phyloP scores from a whole-genome alignment of 495 filamentous ascomycete species.

The Aspergillus diversus region DNA sequence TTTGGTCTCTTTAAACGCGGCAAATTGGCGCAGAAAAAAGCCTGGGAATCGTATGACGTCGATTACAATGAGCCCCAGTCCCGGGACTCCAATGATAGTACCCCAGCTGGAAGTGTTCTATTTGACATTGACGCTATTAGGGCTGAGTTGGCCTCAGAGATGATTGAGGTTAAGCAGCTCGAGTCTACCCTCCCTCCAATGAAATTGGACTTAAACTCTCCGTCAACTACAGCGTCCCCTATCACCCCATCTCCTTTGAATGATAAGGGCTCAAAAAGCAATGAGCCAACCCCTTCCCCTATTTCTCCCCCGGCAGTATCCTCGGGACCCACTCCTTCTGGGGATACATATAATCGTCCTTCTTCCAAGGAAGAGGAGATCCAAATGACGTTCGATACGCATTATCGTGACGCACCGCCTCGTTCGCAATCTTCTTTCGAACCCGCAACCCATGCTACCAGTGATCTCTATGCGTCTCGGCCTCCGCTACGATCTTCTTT shows the following conservation, averaged over 20 bases:
- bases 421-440: conserved; percentile 27
- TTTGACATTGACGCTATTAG: conserved; percentile 97
- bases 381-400: conserved; percentile 75
- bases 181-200: conserved; percentile 88
- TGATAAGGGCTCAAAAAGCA: conserved; percentile 54
- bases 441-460: conserved; percentile 8
- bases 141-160: conserved; percentile 77
- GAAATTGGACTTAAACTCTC: conserved; percentile 66
- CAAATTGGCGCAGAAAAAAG: conserved; percentile 77
- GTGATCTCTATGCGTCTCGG: conserved; percentile 25
- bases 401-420: conserved; percentile 49
- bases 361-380: conserved; percentile 52
- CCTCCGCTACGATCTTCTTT: conserved; percentile 48
- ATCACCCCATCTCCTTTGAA: conserved; percentile 37
- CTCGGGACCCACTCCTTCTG: conserved; percentile 31
- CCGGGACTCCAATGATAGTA: conserved; percentile 33
- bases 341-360: conserved; percentile 22
- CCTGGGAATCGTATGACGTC: conserved; percentile 93
- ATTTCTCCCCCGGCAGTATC: conserved; percentile 34
- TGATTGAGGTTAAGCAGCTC: conserved; percentile 77
- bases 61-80: conserved; percentile 31
- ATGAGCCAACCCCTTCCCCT: conserved; percentile 25
- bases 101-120: conserved; percentile 59
- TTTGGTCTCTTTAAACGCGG: conserved; percentile 82
- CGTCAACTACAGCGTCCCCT: conserved; percentile 25